Evolutionary conservation across 2,329 filamentous ascomycete genomes (phyloP).

Genomic region (Fusarium falciforme): DNA sequence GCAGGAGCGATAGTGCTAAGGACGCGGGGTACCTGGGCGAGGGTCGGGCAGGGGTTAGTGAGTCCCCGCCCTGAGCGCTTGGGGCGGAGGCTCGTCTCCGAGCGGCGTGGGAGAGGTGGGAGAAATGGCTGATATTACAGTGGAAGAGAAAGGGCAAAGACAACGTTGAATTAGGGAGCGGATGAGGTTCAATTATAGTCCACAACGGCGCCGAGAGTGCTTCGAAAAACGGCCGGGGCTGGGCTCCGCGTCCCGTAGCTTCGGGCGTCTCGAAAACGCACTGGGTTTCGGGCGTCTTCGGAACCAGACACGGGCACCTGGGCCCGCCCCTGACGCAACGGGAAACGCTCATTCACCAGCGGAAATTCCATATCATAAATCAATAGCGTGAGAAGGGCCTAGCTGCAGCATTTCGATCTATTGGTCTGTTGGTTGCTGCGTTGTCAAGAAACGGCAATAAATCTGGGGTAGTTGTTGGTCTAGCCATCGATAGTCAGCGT

Average conservation of each 20-base stretch:
- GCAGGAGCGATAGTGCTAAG: slow-evolving; percentile 19
- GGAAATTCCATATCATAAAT: slow-evolving; percentile 9
- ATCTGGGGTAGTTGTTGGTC: not conserved
- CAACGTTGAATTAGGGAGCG: slow-evolving; percentile 12
- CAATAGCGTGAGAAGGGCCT: not conserved
- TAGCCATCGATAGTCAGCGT: not conserved
- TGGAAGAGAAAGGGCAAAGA: not conserved
- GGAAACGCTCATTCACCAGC: not conserved
- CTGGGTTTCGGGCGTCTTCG: slow-evolving; percentile 36
- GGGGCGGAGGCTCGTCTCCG: slow-evolving; percentile 20
- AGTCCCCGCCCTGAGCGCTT: slow-evolving; percentile 2
- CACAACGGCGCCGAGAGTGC: slow-evolving; percentile 16
- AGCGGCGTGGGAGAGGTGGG: not conserved
- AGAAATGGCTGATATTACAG: not conserved
- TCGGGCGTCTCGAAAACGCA: slow-evolving; percentile 6
- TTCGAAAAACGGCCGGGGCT: slow-evolving; percentile 25
- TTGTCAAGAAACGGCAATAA: not conserved
- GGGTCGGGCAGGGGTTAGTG: slow-evolving; percentile 7
- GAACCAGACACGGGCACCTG: slow-evolving; percentile 17
- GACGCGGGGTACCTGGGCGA: slow-evolving; percentile 1
- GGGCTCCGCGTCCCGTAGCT: slow-evolving; percentile 12
- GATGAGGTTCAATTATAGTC: slow-evolving; percentile 37
- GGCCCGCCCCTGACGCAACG: slow-evolving; percentile 5
- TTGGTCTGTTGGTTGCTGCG: slow-evolving; percentile 20
- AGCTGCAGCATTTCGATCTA: slow-evolving; percentile 8